A percentile compares a stretch with the other conserved stretches of the same genome.
These are phyloP conservation scores for Wickerhamomyces kurtzmanii DNA, from an alignment of 805 yeast species.

Conservation along the genomic window DNA sequence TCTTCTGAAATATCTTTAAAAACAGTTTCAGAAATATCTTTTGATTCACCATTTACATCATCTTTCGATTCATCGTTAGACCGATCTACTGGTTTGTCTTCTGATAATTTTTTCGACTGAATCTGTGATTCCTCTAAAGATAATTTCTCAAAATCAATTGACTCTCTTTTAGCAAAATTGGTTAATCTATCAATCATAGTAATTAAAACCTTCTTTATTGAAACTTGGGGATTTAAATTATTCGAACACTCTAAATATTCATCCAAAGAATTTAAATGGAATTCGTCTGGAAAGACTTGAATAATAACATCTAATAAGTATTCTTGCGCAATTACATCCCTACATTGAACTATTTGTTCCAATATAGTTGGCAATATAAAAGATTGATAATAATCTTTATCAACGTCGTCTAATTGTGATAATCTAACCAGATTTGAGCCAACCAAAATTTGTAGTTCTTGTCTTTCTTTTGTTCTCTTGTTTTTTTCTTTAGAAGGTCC, in stretches of 20 bases:
- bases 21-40: conserved; percentile 4
- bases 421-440: conserved; percentile 88
- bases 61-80: conserved; percentile 6
- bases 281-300: conserved; percentile 92
- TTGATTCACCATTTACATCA: conserved; percentile 4
- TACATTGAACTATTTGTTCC: conserved; percentile 88
- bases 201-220: conserved; percentile 52
- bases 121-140: conserved; percentile 11
- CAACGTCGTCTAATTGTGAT: conserved; percentile 76
- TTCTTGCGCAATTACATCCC: conserved; percentile 87
- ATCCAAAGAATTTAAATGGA: conserved; percentile 69
- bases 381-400: conserved; percentile 31
- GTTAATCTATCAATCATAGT: conserved; percentile 68
- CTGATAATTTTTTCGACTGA: conserved; percentile 9
- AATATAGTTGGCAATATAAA: conserved; percentile 69
- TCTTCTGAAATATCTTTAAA: conserved; percentile 2
- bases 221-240: conserved; percentile 61
- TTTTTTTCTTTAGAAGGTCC: conserved; percentile 81
- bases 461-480: conserved; percentile 68
- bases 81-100: conserved; percentile 4
- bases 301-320: conserved; percentile 84
- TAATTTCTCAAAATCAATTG: conserved; percentile 11
- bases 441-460: conserved; percentile 82
- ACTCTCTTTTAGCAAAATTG: conserved; percentile 35
- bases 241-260: conserved; percentile 55